A percentile compares a stretch with the other conserved stretches of the same genome.
phyloP scores from a whole-genome alignment of 768 basidiomycete genomes.

The Tubosaeta sp. region DNA sequence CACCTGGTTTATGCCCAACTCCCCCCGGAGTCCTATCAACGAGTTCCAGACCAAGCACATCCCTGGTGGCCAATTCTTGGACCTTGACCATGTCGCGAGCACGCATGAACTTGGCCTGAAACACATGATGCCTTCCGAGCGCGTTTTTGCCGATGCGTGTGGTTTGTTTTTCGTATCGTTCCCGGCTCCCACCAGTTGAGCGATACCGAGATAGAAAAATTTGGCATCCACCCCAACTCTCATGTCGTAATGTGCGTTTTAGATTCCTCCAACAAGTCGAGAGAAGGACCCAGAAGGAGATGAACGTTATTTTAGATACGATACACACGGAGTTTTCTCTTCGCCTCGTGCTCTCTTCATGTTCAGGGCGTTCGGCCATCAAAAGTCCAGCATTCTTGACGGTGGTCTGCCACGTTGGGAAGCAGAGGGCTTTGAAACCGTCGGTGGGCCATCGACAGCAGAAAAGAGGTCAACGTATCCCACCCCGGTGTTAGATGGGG shows the following conservation, averaged over 20 bases:
- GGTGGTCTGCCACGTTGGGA: conserved; percentile 90
- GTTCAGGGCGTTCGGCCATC: conserved; percentile 89
- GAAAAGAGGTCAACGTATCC: conserved; percentile 41
- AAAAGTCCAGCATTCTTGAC: conserved; percentile 80
- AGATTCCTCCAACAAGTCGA: neutral
- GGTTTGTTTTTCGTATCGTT: conserved; percentile 45
- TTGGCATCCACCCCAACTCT: conserved; percentile 68
- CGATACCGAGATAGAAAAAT: conserved; percentile 42
- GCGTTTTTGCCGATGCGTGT: conserved; percentile 73
- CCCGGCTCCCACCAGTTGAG: conserved; percentile 5
- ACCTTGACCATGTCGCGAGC: conserved; percentile 76
- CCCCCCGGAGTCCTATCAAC: conserved; percentile 59
- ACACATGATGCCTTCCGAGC: conserved; percentile 87
- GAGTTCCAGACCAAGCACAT: conserved; percentile 70
- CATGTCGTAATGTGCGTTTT: conserved; percentile 75
- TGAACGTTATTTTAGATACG: conserved; percentile 56
- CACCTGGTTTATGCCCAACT: conserved; percentile 94
- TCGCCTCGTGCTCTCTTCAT: conserved; percentile 92
- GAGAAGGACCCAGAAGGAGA: conserved; percentile 4
- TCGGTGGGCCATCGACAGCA: conserved; percentile 28
- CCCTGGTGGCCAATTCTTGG: conserved; percentile 68
- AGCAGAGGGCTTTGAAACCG: conserved; percentile 57
- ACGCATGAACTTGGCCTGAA: conserved; percentile 75
- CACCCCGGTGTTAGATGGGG: conserved; percentile 47
- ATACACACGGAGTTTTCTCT: conserved; percentile 86